Conservation (phyloP, 176 grass and related monocot genomes). For the Metroxylon sagu region DNA sequence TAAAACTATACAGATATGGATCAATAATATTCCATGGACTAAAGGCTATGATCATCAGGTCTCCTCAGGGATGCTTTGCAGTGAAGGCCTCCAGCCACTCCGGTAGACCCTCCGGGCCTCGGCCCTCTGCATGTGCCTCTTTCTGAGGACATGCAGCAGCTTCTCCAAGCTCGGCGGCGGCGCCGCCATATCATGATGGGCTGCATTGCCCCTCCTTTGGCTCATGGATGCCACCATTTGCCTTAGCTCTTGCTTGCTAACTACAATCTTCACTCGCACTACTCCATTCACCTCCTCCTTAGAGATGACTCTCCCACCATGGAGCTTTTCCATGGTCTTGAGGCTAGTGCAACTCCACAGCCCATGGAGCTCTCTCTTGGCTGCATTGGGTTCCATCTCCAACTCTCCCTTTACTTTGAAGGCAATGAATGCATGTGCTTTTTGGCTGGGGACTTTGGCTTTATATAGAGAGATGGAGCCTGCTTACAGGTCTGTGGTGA, state of each 20-base stretch:
- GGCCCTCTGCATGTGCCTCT: conserved; percentile 23
- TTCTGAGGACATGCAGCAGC: conserved; percentile 15
- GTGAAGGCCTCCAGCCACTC: conserved; percentile 21
- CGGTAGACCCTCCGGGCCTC: background rate
- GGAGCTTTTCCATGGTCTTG: conserved; percentile 11
- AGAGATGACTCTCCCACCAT: conserved; percentile 6
- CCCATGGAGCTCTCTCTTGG: background rate
- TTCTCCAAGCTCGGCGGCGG: conserved; percentile 20
- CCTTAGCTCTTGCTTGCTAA: conserved; percentile 32
- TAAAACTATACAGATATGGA: too few relatives aligned
- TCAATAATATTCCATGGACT: too few relatives aligned
- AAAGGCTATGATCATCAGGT: background rate
- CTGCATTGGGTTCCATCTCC: conserved; percentile 4
- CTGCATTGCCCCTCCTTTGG: conserved; percentile 4
- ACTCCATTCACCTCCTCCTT: conserved; percentile 16
- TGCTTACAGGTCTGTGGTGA: too few relatives aligned
- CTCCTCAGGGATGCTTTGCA: conserved; percentile 32
- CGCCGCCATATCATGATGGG: background rate
- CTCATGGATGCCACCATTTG: conserved; percentile 23
- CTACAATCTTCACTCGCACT: conserved; percentile 24
- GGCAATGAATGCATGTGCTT: conserved; percentile 3
- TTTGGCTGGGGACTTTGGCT: background rate
- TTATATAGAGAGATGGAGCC: background rate
- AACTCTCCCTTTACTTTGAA: conserved; percentile 11
- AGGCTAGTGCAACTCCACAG: conserved; percentile 9